Evolutionary conservation across 2,329 filamentous ascomycete genomes (phyloP), one percentile per base, ranked within the genome.

Genomic region (Alternaria solani): DNA sequence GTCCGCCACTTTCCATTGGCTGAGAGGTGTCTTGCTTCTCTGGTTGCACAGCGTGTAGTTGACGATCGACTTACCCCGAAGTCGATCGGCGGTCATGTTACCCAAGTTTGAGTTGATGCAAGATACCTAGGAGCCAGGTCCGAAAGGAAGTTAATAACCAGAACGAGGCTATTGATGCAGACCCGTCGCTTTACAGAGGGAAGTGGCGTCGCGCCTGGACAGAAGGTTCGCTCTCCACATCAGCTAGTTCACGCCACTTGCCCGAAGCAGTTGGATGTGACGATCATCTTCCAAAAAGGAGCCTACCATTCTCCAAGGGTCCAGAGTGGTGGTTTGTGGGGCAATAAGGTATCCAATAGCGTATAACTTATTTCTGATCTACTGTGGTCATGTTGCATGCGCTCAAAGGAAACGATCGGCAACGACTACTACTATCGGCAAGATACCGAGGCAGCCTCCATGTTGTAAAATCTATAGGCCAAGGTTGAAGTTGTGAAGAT

Each of bases 171-270:
- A 43, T 57, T 20, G 46, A 38, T 34, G 28, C 36, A 26, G 36
- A 42, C 34, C 34, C 18, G 56, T 42, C 47, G 36, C 32, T 59
- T 36, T 41, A 18, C 30, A 48, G 23, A 25, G 34, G 25, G 18
- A 43, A 32, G 30, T 51, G 52, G 57, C 52, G 46, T 36, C 32
- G 36, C 36, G 28, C 38, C 20, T 43, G 38, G 28, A 44, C 52
- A 46, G 52, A 56, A 55, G 52, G 46, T 59, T 43, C 44, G 32
- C 36, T 26, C 46, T 51, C 39, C 30, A 30, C 39, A 30, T 23
- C 16, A 20, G 32, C 56, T 55, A 55, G 51, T 49, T 55, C 56
- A 55, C 43, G 25, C 26, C 51, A 49, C 34, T 59, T 59, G 26
- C 51, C 51, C 14, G 4, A 59, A 51, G 11, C 2, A 32, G 42